Evolutionary conservation across 306 rosid species (phyloP).

Genomic region (Abrus precatorius): DNA sequence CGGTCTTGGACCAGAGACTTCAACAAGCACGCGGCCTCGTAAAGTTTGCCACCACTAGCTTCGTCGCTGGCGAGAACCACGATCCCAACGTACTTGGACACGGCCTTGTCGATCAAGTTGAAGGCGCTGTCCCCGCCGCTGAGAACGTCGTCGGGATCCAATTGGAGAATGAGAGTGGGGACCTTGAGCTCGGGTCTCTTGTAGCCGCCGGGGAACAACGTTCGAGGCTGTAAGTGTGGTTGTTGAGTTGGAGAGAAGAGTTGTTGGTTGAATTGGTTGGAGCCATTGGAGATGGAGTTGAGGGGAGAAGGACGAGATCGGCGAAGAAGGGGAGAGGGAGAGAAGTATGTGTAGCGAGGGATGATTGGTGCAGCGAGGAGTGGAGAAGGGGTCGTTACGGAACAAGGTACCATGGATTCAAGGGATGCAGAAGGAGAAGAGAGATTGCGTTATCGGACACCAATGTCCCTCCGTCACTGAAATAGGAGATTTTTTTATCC

Average conservation of each 20-base stretch:
- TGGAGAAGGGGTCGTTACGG: slow-evolving; percentile 39
- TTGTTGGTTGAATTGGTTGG: slow-evolving; percentile 41
- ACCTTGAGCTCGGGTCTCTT: slow-evolving; percentile 81
- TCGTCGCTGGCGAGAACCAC: slow-evolving; percentile 66
- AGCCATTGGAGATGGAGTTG: slow-evolving; percentile 55
- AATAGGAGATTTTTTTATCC: slow-evolving; percentile 26
- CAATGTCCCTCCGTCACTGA: slow-evolving; percentile 7
- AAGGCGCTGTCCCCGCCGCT: slow-evolving; percentile 48
- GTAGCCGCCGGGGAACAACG: slow-evolving; percentile 88
- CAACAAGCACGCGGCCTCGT: slow-evolving; percentile 87
- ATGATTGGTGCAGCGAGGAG: slow-evolving; percentile 38
- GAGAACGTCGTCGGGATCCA: slow-evolving; percentile 66
- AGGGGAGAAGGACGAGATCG: slow-evolving; percentile 38
- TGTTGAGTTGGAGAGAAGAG: slow-evolving; percentile 44
- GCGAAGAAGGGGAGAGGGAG: slow-evolving; percentile 46
- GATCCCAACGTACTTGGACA: slow-evolving; percentile 76
- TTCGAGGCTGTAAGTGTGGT: slow-evolving; percentile 52
- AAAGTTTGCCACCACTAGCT: slow-evolving; percentile 69
- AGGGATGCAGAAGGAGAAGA: background rate
- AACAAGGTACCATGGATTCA: slow-evolving; percentile 44
- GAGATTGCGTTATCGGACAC: slow-evolving; percentile 30
- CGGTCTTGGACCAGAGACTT: slow-evolving; percentile 75
- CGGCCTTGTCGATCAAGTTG: slow-evolving; percentile 67
- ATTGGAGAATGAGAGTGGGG: slow-evolving; percentile 71
- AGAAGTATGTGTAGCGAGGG: slow-evolving; percentile 42